Percentiles rank a stretch among this genome's conserved stretches.
Evolutionary conservation across 441 rosid genomes (phyloP).

Genomic region (Cnidoscolus chayamansa): DNA sequence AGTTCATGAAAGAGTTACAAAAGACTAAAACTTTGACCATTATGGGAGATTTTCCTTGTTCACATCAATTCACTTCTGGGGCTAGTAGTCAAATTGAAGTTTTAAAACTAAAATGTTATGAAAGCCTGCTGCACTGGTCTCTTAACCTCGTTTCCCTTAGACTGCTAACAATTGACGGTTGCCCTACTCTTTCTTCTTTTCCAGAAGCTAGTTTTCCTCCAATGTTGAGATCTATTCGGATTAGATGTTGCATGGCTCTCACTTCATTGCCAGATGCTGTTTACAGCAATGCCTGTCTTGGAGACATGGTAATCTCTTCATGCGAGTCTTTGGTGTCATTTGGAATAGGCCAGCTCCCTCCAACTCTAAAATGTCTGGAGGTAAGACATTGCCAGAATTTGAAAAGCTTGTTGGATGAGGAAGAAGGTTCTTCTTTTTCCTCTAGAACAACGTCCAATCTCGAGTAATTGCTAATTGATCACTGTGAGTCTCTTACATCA

Average conservation of each 20-base stretch:
- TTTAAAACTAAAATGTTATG: neutral
- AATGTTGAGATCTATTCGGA: neutral
- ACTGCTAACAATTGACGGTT: neutral
- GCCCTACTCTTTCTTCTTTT: constrained; percentile 10
- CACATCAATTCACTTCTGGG: no score
- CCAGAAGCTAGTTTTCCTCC: neutral
- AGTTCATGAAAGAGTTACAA: neutral
- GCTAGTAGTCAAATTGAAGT: neutral
- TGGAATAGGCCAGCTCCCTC: constrained; percentile 11
- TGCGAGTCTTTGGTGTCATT: constrained; percentile 16
- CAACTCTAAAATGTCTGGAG: constrained; percentile 18
- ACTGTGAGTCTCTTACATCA: neutral
- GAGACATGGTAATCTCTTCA: constrained; percentile 2
- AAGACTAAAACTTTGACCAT: neutral
- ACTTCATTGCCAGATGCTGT: neutral
- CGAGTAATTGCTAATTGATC: no score
- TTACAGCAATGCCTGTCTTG: neutral
- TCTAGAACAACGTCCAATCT: no score
- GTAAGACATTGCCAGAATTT: constrained; percentile 13
- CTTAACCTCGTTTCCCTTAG: neutral
- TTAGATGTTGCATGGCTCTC: neutral
- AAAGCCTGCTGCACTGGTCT: neutral
- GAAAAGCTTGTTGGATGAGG: neutral
- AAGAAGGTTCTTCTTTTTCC: neutral
- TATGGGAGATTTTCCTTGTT: no score